Conservation (phyloP, 2,329 filamentous ascomycete species). For the Ramularia endophylla region DNA sequence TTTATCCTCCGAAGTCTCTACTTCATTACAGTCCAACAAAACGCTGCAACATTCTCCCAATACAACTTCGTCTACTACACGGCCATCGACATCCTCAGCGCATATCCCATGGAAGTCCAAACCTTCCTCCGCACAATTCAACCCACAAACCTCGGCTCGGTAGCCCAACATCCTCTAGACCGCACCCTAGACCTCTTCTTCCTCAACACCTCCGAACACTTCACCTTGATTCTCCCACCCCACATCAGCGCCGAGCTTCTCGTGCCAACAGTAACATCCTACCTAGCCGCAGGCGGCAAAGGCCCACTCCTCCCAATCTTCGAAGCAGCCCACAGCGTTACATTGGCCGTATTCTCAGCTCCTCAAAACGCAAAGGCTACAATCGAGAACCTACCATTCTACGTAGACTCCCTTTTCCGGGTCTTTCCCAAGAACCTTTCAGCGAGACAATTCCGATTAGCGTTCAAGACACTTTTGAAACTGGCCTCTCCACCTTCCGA, state of each 20-base stretch:
- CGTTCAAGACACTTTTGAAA: constrained; percentile 78
- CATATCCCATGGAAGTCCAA: constrained; percentile 60
- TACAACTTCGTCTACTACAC: constrained; percentile 80
- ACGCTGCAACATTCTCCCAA: constrained; percentile 69
- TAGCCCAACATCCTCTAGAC: constrained; percentile 60
- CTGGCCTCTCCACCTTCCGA: constrained; percentile 75
- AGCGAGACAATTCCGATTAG: constrained; percentile 78
- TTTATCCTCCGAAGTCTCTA: constrained; percentile 70
- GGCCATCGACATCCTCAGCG: constrained; percentile 72
- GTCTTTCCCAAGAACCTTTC: constrained; percentile 75
- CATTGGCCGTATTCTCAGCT: constrained; percentile 72
- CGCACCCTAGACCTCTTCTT: constrained; percentile 80
- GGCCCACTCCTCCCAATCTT: constrained; percentile 64
- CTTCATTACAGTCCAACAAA: constrained; percentile 72
- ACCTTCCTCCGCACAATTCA: constrained; percentile 61
- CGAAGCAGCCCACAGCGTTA: constrained; percentile 78
- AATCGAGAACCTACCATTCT: constrained; percentile 68
- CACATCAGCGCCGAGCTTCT: constrained; percentile 65
- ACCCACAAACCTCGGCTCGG: constrained; percentile 47
- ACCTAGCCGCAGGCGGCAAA: constrained; percentile 59
- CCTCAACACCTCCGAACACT: constrained; percentile 78
- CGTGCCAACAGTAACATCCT: constrained; percentile 66
- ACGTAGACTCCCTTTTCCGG: constrained; percentile 72
- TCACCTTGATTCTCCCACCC: constrained; percentile 64
- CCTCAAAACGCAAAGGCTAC: constrained; percentile 70